phyloP scores from a whole-genome alignment of 108 stramenopile genomes.

The Cyclostephanos invisitatus region DNA sequence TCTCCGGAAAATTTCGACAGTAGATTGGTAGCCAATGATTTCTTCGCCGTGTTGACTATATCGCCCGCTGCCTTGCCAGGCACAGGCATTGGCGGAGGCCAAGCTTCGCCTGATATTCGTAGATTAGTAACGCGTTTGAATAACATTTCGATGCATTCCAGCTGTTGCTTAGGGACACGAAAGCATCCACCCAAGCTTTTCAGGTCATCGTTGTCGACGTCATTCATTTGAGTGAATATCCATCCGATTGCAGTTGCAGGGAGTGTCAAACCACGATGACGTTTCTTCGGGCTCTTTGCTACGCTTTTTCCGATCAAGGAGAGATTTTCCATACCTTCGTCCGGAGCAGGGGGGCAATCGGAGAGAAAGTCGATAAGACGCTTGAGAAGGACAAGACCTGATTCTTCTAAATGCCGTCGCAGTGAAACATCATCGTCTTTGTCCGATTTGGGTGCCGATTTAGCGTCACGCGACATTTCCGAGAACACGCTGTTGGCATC shows the following conservation, averaged over 20 bases:
- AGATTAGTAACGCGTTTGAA: slow-evolving; percentile 63
- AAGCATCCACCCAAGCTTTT: slow-evolving; percentile 17
- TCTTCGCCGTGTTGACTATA: slow-evolving; percentile 19
- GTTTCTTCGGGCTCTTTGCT: background rate
- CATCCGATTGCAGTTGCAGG: slow-evolving; percentile 78
- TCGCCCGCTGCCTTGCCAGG: slow-evolving; percentile 19
- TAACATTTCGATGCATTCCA: slow-evolving; percentile 54
- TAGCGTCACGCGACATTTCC: slow-evolving; percentile 30
- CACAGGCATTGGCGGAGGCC: slow-evolving; percentile 55
- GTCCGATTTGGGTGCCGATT: slow-evolving; percentile 2
- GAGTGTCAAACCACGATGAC: slow-evolving; percentile 59
- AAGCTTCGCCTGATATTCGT: slow-evolving; percentile 60
- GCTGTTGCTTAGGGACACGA: slow-evolving; percentile 47
- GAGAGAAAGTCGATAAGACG: slow-evolving; percentile 49
- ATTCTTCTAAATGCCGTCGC: slow-evolving; percentile 37
- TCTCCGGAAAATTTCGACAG: slow-evolving; percentile 38
- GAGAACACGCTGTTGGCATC: slow-evolving; percentile 41
- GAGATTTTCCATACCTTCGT: slow-evolving; percentile 14
- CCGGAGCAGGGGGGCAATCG: slow-evolving; percentile 43
- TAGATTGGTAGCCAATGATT: slow-evolving; percentile 21
- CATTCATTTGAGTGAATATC: slow-evolving; percentile 55
- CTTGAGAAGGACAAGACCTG: slow-evolving; percentile 41
- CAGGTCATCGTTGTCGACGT: slow-evolving; percentile 4
- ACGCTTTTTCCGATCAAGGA: background rate
- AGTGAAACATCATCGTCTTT: slow-evolving; percentile 19